phyloP scores from a whole-genome alignment of 75 land plant genomes.

The Cryptomeria japonica region DNA sequence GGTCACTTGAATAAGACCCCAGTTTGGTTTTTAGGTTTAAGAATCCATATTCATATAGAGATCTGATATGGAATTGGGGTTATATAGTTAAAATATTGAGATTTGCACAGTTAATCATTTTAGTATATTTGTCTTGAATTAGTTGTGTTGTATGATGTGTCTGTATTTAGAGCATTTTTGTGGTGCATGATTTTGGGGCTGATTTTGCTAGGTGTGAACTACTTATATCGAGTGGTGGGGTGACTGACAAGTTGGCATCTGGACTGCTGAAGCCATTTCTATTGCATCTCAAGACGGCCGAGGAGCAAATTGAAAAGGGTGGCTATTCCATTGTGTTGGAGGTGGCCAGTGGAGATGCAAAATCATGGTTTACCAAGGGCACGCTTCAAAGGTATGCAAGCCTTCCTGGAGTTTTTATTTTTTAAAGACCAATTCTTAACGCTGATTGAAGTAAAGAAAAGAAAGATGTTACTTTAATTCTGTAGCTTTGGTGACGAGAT shows the following conservation, averaged over 20 bases:
- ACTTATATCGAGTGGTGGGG: constrained; percentile 62
- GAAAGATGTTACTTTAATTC: neutral
- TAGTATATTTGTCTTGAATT: neutral
- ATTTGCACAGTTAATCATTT: neutral
- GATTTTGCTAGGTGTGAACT: constrained; percentile 75
- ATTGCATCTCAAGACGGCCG: constrained; percentile 82
- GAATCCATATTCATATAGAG: neutral
- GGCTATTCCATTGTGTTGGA: constrained; percentile 81
- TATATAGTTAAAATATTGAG: neutral
- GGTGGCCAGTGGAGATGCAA: constrained; percentile 27
- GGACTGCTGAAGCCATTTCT: constrained; percentile 93
- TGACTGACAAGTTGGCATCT: constrained; percentile 83
- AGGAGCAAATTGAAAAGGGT: constrained; percentile 81
- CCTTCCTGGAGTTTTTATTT: neutral
- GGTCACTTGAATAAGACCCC: neutral
- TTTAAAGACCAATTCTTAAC: neutral
- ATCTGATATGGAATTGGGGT: neutral
- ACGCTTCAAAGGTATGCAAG: constrained; percentile 78
- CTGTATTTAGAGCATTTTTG: neutral
- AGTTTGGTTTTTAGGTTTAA: neutral
- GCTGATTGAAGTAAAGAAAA: neutral
- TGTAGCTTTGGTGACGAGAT: neutral
- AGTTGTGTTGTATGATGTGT: neutral
- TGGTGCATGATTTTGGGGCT: neutral
- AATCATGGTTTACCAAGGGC: constrained; percentile 91